Evolutionary conservation across 164 flowering plant genomes (phyloP).

Genomic region (Piper betle): DNA sequence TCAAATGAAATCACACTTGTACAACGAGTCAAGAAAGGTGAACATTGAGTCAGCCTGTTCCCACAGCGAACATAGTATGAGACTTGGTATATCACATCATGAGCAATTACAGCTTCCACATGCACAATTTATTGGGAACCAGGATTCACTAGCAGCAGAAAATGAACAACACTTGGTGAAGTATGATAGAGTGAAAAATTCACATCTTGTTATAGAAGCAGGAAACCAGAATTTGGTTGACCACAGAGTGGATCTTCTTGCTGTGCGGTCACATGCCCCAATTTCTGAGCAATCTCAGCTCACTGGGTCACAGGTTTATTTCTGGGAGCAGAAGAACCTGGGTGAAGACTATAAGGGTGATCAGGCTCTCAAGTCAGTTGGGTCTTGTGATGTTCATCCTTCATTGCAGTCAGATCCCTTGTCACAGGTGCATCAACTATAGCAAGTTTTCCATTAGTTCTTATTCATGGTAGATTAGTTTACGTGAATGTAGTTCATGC

Average conservation of each 20-base stretch:
- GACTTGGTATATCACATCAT: constrained; percentile 20
- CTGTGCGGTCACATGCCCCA: constrained; percentile 36
- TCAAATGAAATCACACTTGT: constrained; percentile 28
- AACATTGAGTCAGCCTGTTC: constrained; percentile 36
- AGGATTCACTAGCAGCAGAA: constrained; percentile 40
- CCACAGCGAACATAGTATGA: constrained; percentile 23
- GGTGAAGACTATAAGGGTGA: constrained; percentile 27
- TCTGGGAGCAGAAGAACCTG: constrained; percentile 28
- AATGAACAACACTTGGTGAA: constrained; percentile 31
- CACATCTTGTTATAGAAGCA: constrained; percentile 39
- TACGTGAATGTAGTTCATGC: constrained; percentile 35
- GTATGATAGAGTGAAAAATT: constrained; percentile 38
- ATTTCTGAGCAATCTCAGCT: constrained; percentile 42
- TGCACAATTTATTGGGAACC: constrained; percentile 37
- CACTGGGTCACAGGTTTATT: constrained; percentile 52
- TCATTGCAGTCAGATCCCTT: constrained; percentile 27
- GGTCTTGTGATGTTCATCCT: constrained; percentile 24
- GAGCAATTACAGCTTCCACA: constrained; percentile 39
- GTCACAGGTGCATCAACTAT: constrained; percentile 31
- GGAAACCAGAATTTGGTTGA: constrained; percentile 41
- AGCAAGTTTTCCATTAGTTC: constrained; percentile 31
- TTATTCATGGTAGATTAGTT: constrained; percentile 37
- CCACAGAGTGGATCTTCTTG: constrained; percentile 32
- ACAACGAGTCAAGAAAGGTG: constrained; percentile 43
- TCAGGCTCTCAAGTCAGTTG: constrained; percentile 30